Evolutionary conservation across 768 basidiomycete genomes (phyloP), one percentile per base, ranked within the genome.

Genomic region (Serendipita vermifera): DNA sequence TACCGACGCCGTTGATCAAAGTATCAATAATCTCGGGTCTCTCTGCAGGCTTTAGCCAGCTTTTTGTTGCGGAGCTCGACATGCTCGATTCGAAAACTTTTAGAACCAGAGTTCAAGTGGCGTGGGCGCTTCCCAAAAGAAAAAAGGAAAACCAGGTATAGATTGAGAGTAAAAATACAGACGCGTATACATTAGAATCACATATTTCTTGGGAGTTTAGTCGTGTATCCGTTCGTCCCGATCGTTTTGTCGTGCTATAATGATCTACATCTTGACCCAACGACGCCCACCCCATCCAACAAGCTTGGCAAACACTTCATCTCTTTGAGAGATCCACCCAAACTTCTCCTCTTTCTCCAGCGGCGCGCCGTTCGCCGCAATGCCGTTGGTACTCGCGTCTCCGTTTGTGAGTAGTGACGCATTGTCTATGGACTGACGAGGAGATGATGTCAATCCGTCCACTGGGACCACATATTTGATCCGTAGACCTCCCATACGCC

Each of bases 1-100:
- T 59, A 87, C 88, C 89, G 43, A 92, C 89, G 39, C 89, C 89
- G 22, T 86, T 88, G 24, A 92, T 89, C 20, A 97, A 79, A 63
- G 85, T 83, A 65, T 94, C 88, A 57, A 97, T 94, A 64, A 87
- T 77, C 59, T 87, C 84, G 60, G 89, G 82, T 46, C 92, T 78
- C 51, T 84, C 85, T 15, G 80, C 69, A 35, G 92, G 92, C 26
- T 76, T 73, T 53, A 81, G 72, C 87, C 87, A 90, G 60, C 76
- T 73, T 26, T 81, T 69, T 48, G 77, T 76, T 40, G 74, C 64
- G 22, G 67, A 60, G n/a, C n/a, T n/a, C n/a, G n/a, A n/a, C n/a
- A n/a, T n/a, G n/a, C n/a, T n/a, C n/a, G n/a, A n/a, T n/a, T n/a
- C n/a, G n/a, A n/a, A n/a, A n/a, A n/a, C n/a, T n/a, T n/a, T n/a